Conservation (phyloP, 176 grass and related monocot species). For the Zea mays region Zm-B73-REFERENCE-NAM-5.0 NC_050099.1:151199501-151200000, state of each 20-base stretch:
- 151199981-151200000: slow-evolving; percentile 39
- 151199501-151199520: slow-evolving; percentile 53
- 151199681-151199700: slow-evolving; percentile 41
- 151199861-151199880: slow-evolving; percentile 43
- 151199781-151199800: slow-evolving; percentile 41
- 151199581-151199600: slow-evolving; percentile 51
- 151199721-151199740: slow-evolving; percentile 48
- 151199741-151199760: slow-evolving; percentile 50
- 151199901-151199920: slow-evolving; percentile 50
- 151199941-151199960: slow-evolving; percentile 44
- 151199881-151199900: slow-evolving; percentile 49
- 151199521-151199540: slow-evolving; percentile 66
- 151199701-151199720: slow-evolving; percentile 45
- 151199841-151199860: slow-evolving; percentile 35
- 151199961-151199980: slow-evolving; percentile 63
- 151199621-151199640: slow-evolving; percentile 45
- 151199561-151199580: slow-evolving; percentile 57
- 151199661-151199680: slow-evolving; percentile 50
- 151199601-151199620: slow-evolving; percentile 55
- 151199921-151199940: slow-evolving; percentile 63
- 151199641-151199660: slow-evolving; percentile 40
- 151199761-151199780: slow-evolving; percentile 26
- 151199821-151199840: slow-evolving; percentile 38
- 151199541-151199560: slow-evolving; percentile 60
- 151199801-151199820: slow-evolving; percentile 50